Evolutionary conservation across 257 asterid species (phyloP), one percentile per base, ranked within the genome.

Genomic region (Solanum tarapatanum): DNA sequence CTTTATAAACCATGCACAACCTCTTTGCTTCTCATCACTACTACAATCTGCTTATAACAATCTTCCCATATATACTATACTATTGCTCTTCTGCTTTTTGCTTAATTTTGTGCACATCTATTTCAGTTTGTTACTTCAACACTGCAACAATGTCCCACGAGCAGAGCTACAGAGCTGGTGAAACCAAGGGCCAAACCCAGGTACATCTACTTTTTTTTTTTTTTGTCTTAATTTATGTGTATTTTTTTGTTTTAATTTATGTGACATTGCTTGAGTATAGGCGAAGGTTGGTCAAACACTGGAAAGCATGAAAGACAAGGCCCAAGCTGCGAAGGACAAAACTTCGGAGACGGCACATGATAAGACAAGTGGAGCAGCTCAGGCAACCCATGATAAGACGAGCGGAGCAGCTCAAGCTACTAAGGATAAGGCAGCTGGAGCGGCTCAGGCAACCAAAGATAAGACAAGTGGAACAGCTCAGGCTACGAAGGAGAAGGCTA

Each of bases 111-210:
- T 60, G 45, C 36, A 26, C 21, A 30, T n/a, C 33, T 26, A 26
- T 37, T 12, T 76, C 11, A 37, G 24, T 77, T 62, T n/a, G 69
- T 62, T 2, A 62, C 28, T 62, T 23, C 69, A 62, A 70, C 43
- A 32, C 33, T 4, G 43, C 4, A 84, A 82, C 23, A 86, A 96
- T 97, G 99, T 92, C 98, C 77, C 90, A 90, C 26, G 92, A 94
- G 8, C 93, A 92, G 88, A 85, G 90, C 90, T 93, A 87, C 92
- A 91, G 21, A 55, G 95, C 97, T 66, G 98, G 98, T 24, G 99
- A 95, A 91, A 93, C 98, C 93, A 94, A 94, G 92, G 98, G 95
- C 82, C 98, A 88, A 5, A 87, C 95, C 82, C 92, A 94, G 98
- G 99, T 94, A 70, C 28, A 0, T 35, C 3, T 19, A 76, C 4